Evolutionary conservation across 345 rosid species (phyloP), one percentile per base, ranked within the genome.

Genomic region (Ailanthus altissimus): DNA sequence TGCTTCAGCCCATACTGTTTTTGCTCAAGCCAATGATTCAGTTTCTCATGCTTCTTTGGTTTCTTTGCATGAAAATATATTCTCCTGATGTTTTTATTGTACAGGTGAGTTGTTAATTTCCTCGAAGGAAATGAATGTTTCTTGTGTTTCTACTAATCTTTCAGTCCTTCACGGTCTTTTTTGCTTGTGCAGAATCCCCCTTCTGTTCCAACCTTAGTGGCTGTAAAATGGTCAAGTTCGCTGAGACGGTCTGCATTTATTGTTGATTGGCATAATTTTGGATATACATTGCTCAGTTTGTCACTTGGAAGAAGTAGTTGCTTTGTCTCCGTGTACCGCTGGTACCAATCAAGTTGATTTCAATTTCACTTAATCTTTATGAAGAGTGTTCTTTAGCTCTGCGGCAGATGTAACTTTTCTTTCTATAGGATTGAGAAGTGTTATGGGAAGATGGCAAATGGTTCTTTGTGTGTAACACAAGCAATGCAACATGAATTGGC

Each of bases 401-500:
- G 15, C 2, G 16, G 61, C 51, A 50, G 43, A 18, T 21, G n/a
- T 79, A 56, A 65, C 42, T 83, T 80, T 70, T 63, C 63, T 43
- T 50, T 75, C 8, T 49, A 70, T 74, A 96, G 98, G 97, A 61
- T 93, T 68, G 99, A 96, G 88, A 91, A 86, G 81, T 85, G 43
- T 85, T 96, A 85, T 74, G 99, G 97, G 73, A 84, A 86, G 81
- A 91, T 92, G 97, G 99, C 97, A 51, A 75, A 91, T 20, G 97
- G 97, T 82, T 80, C 98, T 42, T 81, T 93, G 9, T 96, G 99
- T 77, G 99, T 93, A 71, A 96, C 98, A 23, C 86, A 75, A 74
- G 98, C 98, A 79, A 96, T 96, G 99, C 98, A 96, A 83, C 97
- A 93, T 84, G 99, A 96, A 75, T 83, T 96, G 83, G 90, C 90